These are phyloP conservation scores for Dictyostelium citrinum DNA, from an alignment of 78 protist genomes.

Conservation along the genomic window DNA sequence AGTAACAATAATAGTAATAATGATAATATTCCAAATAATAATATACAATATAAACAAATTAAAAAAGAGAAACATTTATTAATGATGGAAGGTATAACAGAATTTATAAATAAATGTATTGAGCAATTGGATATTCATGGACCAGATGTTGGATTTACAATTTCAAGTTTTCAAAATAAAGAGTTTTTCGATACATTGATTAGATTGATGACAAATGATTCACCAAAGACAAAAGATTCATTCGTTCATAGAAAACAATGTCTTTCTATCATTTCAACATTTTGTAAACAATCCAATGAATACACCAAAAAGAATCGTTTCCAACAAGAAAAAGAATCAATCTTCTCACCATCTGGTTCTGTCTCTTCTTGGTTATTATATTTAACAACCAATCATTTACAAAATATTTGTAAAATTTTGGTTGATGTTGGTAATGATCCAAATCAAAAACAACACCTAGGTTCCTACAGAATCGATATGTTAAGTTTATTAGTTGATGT, in stretches of 20 bases:
- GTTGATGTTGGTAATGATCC: conserved; percentile 43
- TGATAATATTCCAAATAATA: background rate
- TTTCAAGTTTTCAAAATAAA: conserved; percentile 24
- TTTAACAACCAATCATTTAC: conserved; percentile 30
- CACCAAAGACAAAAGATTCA: conserved; percentile 8
- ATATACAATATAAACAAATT: background rate
- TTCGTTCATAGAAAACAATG: conserved; percentile 10
- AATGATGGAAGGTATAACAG: conserved; percentile 39
- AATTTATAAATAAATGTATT: conserved; percentile 33
- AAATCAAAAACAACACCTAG: conserved; percentile 13
- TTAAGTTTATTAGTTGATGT: conserved; percentile 10
- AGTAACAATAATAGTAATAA: too few relatives aligned
- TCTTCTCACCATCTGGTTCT: conserved; percentile 23
- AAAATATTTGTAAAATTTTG: conserved; percentile 2
- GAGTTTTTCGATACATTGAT: conserved; percentile 26
- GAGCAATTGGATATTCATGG: conserved; percentile 55
- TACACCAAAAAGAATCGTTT: background rate
- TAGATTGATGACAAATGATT: conserved; percentile 23
- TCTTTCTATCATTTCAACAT: background rate
- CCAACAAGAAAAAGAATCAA: conserved; percentile 66
- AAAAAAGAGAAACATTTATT: background rate
- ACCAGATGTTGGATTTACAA: conserved; percentile 54
- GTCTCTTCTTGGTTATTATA: conserved; percentile 15
- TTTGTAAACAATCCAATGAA: background rate
- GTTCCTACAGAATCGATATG: conserved; percentile 20